phyloP scores from a whole-genome alignment of 768 basidiomycete genomes.

The Tylopilus sp. region DNA sequence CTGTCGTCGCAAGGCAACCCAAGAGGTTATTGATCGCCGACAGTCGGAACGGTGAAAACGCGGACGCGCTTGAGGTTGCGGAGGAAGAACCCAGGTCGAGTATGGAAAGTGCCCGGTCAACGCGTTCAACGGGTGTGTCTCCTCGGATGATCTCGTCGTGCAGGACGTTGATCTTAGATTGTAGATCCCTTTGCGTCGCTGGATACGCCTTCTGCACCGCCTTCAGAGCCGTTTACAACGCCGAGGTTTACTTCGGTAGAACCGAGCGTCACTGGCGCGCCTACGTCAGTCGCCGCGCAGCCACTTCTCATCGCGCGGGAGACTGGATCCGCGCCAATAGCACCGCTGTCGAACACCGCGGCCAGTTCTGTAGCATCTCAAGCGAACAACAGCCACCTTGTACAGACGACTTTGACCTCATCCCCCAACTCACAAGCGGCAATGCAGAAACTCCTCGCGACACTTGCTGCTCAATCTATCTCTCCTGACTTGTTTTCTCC shows the following conservation, averaged over 20 bases:
- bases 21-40: conserved; percentile 70
- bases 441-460: conserved; percentile 54
- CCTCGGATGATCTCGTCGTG: not conserved
- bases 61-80: conserved; percentile 34
- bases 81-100: conserved; percentile 39
- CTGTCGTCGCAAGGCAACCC: conserved; percentile 47
- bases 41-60: conserved; percentile 35
- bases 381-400: conserved; percentile 40
- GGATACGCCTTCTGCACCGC: conserved; percentile 43
- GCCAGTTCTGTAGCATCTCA: conserved; percentile 1
- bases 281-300: conserved; percentile 15
- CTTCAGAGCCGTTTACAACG: conserved; percentile 30
- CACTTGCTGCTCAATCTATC: conserved; percentile 33
- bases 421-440: conserved; percentile 49
- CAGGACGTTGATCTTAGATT: not conserved
- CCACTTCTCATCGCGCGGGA: conserved; percentile 11
- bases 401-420: conserved; percentile 51
- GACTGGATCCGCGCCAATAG: conserved; percentile 12
- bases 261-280: conserved; percentile 17
- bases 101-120: conserved; percentile 25
- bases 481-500: conserved; percentile 21
- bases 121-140: conserved; percentile 11
- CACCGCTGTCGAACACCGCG: conserved; percentile 13
- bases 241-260: conserved; percentile 28
- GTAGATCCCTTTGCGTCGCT: conserved; percentile 42